phyloP scores from a whole-genome alignment of 768 basidiomycete genomes.

The Russula griseocarnosa region DNA sequence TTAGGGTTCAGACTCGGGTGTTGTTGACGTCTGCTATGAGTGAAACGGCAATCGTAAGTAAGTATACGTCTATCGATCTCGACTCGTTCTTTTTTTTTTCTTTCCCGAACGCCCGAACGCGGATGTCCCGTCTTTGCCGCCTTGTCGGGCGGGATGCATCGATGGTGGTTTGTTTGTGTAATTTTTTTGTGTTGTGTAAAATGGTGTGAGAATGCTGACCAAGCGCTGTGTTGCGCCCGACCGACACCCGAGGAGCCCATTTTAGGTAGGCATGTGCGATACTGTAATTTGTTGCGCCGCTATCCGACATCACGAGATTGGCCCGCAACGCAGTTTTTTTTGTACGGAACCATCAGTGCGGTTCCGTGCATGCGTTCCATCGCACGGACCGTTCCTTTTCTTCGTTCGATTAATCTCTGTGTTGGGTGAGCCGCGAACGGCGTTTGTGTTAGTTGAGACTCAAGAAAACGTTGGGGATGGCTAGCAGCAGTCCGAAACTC shows the following conservation, averaged over 20 bases:
- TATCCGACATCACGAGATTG: constrained; percentile 15
- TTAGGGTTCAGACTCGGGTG: constrained; percentile 6
- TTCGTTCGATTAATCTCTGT: constrained; percentile 16
- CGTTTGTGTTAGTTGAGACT: background rate
- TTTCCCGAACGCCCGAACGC: background rate
- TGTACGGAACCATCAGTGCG: constrained; percentile 10
- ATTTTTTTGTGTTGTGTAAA: background rate
- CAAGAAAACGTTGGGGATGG: no score
- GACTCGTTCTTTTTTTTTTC: background rate
- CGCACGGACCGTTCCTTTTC: constrained; percentile 6
- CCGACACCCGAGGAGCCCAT: background rate
- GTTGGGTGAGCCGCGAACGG: background rate
- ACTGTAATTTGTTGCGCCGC: background rate
- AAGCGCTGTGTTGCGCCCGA: background rate
- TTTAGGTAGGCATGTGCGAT: background rate
- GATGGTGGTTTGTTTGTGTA: constrained; percentile 2
- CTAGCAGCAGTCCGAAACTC: background rate
- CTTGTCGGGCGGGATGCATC: background rate
- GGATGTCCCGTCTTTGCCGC: constrained; percentile 12
- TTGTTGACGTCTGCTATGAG: background rate
- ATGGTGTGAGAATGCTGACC: constrained; percentile 5
- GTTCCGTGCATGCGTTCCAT: background rate
- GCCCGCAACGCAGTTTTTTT: background rate
- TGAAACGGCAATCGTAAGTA: constrained; percentile 15
- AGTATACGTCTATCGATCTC: constrained; percentile 13